Conservation (phyloP, 371 early-diverging fungal genomes). For the Thermomucor indicae-seudaticae region DNA sequence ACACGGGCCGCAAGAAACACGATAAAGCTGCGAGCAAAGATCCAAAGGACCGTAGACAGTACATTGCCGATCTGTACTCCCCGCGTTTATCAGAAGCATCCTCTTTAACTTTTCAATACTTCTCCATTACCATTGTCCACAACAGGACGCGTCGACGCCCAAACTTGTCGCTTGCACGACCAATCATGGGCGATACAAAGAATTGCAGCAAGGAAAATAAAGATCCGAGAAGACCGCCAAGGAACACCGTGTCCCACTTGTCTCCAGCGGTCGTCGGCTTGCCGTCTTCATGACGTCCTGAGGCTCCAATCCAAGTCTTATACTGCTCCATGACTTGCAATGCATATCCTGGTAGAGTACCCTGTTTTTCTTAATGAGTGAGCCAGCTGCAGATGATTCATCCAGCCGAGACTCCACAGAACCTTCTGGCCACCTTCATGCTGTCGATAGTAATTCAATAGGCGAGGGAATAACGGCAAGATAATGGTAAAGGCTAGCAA, state of each 20-base stretch:
- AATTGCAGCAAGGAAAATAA: slow-evolving; percentile 94
- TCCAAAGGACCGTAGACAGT: slow-evolving; percentile 82
- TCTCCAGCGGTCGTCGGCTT: slow-evolving; percentile 13
- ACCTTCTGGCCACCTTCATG: slow-evolving; percentile 50
- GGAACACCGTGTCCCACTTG: slow-evolving; percentile 82
- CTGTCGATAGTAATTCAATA: slow-evolving; percentile 57
- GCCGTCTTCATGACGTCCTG: slow-evolving; percentile 6
- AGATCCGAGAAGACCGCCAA: slow-evolving; percentile 94
- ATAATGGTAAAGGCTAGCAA: slow-evolving; percentile 97
- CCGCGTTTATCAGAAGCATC: too few relatives aligned
- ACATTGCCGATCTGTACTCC: slow-evolving; percentile 85
- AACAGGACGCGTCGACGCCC: slow-evolving; percentile 87
- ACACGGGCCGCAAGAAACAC: slow-evolving; percentile 84
- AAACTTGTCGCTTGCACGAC: slow-evolving; percentile 71
- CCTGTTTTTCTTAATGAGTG: slow-evolving; percentile 11
- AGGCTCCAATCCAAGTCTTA: slow-evolving; percentile 23
- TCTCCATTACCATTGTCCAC: slow-evolving; percentile 85
- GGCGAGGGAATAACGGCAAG: slow-evolving; percentile 86
- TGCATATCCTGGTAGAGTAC: slow-evolving; percentile 28
- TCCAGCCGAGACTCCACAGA: too few relatives aligned
- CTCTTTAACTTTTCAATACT: too few relatives aligned
- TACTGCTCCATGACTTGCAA: slow-evolving; percentile 31
- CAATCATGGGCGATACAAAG: slow-evolving; percentile 83
- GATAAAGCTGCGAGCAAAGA: slow-evolving; percentile 78
- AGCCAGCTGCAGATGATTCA: background rate